Base-by-base conservation (phyloP, 345 rosid species). In the Pistacia atlantica region DNA sequence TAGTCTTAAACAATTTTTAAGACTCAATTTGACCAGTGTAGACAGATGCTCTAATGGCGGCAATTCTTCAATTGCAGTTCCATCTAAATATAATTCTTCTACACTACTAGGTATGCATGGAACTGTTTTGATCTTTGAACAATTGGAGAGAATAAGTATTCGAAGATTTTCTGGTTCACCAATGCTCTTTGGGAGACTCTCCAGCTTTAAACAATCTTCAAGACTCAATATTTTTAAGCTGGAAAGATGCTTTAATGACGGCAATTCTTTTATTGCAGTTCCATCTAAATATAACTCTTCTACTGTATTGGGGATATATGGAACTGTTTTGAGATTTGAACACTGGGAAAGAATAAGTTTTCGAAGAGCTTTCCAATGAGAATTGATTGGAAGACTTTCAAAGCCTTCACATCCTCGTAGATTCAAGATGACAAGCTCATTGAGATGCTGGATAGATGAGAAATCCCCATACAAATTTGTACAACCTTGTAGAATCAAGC, bases 381-480 rank as follows among this genome's bases (percentile, higher is more conserved):
- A 0, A 6, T 20, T 12, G 7, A 5, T 58, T 16, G 81, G 77
- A 72, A 78, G 51, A 48, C 61, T 49, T 60, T 59, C 59, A 1
- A 78, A 67, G 8, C 55, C 67, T 78, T 33, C 73, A 62, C 81
- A 78, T 33, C 60, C 54, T 55, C 2, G 67, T 3, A 73, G 74
- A 67, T 79, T 37, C 67, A 73, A 67, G 35, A 9, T 14, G 4
- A 10, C 49, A 11, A 79, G 77, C 12, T 28, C 12, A 3, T 33
- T 10, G 52, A 67, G 65, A 49, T n/a, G 2, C 5, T 3, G 1
- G 9, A 57, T 57, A 5, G 3, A 57, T 57, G 61, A n/a, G 31
- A 4, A 9, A 8, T n/a, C 61, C 6, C 0, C 55, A 51, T 51
- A 51, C 55, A 42, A 42, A 0, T 42, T 51, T 51, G 12, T 51